phyloP scores from a whole-genome alignment of 2,329 filamentous ascomycete species.

The Epichloe glyceriae region DNA sequence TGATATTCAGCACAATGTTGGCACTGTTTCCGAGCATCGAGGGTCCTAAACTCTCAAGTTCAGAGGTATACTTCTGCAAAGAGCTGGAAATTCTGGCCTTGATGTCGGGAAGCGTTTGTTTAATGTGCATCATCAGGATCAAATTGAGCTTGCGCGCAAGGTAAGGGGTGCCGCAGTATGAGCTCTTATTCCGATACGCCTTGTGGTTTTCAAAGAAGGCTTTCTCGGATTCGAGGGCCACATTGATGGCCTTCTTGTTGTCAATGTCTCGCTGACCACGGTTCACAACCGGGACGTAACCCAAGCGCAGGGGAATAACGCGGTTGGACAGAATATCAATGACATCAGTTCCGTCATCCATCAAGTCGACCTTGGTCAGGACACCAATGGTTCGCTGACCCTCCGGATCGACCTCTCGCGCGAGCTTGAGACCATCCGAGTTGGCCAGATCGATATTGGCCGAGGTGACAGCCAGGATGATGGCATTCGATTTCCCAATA shows the following conservation, averaged over 20 bases:
- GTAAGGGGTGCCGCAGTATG: slow-evolving; percentile 96
- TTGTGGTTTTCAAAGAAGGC: slow-evolving; percentile 98
- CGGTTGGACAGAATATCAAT: slow-evolving; percentile 96
- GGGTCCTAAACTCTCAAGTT: slow-evolving; percentile 74
- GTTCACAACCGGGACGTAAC: slow-evolving; percentile 97
- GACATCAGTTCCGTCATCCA: slow-evolving; percentile 97
- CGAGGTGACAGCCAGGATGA: slow-evolving; percentile 89
- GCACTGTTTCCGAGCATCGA: slow-evolving; percentile 92
- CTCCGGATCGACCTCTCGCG: slow-evolving; percentile 91
- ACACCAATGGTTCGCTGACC: slow-evolving; percentile 97
- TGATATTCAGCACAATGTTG: slow-evolving; percentile 96
- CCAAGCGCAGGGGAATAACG: slow-evolving; percentile 87
- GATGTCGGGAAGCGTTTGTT: slow-evolving; percentile 96
- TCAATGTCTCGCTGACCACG: slow-evolving; percentile 96
- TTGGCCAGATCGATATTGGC: slow-evolving; percentile 98
- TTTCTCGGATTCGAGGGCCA: slow-evolving; percentile 85
- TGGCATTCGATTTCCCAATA: slow-evolving; percentile 96
- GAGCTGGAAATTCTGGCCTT: slow-evolving; percentile 93
- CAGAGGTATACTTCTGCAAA: slow-evolving; percentile 76
- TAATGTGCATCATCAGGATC: slow-evolving; percentile 99
- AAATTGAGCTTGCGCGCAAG: slow-evolving; percentile 93
- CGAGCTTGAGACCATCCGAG: slow-evolving; percentile 92
- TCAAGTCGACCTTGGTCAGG: slow-evolving; percentile 94
- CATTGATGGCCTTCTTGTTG: slow-evolving; percentile 88
- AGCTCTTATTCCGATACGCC: slow-evolving; percentile 95